phyloP scores from a whole-genome alignment of 2,329 filamentous ascomycete genomes.

The Pseudogymnoascus sp. region DNA sequence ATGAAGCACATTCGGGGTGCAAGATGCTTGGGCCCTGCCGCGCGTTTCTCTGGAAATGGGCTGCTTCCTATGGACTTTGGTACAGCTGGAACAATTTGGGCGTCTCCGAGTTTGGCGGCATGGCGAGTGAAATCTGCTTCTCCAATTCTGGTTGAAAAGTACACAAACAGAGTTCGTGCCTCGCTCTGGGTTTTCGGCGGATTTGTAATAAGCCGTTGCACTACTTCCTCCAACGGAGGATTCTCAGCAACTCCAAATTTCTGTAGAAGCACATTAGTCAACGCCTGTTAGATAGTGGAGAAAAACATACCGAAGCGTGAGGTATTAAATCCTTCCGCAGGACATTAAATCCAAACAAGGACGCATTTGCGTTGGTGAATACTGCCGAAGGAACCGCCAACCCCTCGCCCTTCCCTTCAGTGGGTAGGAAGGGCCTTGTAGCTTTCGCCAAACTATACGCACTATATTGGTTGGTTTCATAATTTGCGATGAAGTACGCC shows the following conservation, averaged over 20 bases:
- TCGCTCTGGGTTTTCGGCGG: slow-evolving; percentile 61
- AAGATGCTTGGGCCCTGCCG: slow-evolving; percentile 43
- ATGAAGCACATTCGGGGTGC: slow-evolving; percentile 72
- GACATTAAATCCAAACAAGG: slow-evolving; percentile 73
- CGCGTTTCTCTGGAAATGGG: slow-evolving; percentile 34
- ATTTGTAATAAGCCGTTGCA: slow-evolving; percentile 60
- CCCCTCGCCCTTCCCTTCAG: slow-evolving; percentile 56
- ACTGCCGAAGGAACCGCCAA: slow-evolving; percentile 69
- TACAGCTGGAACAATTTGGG: slow-evolving; percentile 64
- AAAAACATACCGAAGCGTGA: slow-evolving; percentile 52
- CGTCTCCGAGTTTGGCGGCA: slow-evolving; percentile 51
- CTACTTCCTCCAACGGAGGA: slow-evolving; percentile 69
- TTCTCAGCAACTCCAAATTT: slow-evolving; percentile 83
- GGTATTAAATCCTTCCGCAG: slow-evolving; percentile 66
- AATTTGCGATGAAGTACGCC: slow-evolving; percentile 74
- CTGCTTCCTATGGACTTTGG: slow-evolving; percentile 26
- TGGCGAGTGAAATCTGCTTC: slow-evolving; percentile 58
- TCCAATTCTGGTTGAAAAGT: slow-evolving; percentile 68
- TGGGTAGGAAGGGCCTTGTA: slow-evolving; percentile 58
- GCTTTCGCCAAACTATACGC: slow-evolving; percentile 50
- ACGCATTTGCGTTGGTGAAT: slow-evolving; percentile 71
- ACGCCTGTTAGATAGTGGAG: neutral
- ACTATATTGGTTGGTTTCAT: slow-evolving; percentile 69
- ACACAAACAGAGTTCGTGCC: slow-evolving; percentile 69
- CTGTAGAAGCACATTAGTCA: slow-evolving; percentile 20